These are phyloP conservation scores for Globisporangium emineosum DNA, from an alignment of 352 stramenopile genomes.

Conservation along the genomic window DNA sequence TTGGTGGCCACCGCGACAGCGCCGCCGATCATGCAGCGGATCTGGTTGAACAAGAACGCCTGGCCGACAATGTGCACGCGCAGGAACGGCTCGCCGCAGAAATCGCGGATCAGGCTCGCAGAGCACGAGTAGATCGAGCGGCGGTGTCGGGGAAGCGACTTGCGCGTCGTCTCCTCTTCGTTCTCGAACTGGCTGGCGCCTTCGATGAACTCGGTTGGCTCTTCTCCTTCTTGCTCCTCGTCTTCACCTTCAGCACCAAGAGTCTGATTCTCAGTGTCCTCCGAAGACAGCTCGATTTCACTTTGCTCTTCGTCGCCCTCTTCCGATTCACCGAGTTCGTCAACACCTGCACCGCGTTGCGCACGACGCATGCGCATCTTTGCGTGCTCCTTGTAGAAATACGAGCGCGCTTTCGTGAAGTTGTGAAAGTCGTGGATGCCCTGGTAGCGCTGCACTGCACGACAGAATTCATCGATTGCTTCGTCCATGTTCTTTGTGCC, in stretches of 20 bases:
- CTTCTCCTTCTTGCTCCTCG: slow-evolving; percentile 12
- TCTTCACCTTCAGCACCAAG: not conserved
- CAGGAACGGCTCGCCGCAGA: slow-evolving; percentile 59
- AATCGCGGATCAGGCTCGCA: slow-evolving; percentile 54
- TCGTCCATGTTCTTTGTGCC: slow-evolving; percentile 34
- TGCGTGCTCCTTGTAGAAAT: slow-evolving; percentile 74
- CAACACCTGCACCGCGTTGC: slow-evolving; percentile 6
- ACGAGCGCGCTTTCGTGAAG: slow-evolving; percentile 80
- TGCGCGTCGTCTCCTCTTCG: slow-evolving; percentile 37
- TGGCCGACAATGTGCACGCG: slow-evolving; percentile 78
- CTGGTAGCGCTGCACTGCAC: slow-evolving; percentile 62
- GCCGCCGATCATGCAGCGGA: slow-evolving; percentile 88
- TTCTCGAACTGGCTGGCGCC: slow-evolving; percentile 41
- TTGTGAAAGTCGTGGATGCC: slow-evolving; percentile 91
- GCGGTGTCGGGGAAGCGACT: slow-evolving; percentile 60
- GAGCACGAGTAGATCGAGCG: slow-evolving; percentile 79
- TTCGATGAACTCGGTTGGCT: slow-evolving; percentile 14
- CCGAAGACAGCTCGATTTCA: not conserved
- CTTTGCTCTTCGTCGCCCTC: slow-evolving; percentile 14
- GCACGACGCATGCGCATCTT: slow-evolving; percentile 23
- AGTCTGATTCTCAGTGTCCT: slow-evolving; percentile 3
- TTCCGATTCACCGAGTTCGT: slow-evolving; percentile 1
- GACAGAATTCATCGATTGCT: slow-evolving; percentile 44
- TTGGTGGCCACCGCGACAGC: slow-evolving; percentile 81
- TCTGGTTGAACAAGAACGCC: slow-evolving; percentile 89